Evolutionary conservation across 345 rosid species (phyloP), one percentile per base, ranked within the genome.

Genomic region (Citrus unshiu): DNA sequence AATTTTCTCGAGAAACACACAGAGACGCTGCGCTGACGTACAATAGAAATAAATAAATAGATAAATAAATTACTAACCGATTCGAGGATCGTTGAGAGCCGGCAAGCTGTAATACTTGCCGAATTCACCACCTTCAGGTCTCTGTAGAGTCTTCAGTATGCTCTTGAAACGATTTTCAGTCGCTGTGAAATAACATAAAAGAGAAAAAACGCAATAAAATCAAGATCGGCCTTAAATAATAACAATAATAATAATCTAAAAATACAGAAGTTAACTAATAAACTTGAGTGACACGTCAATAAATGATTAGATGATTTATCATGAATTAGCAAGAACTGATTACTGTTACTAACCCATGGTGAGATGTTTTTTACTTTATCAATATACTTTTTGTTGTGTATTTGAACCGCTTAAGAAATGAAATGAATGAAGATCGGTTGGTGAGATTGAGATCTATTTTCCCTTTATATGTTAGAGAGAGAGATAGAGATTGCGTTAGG

Each of bases 61-160:
- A 2, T 8, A 39, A 39, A 39, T 40, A 65, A 51, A 69, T 57
- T 57, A 90, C 93, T 71, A 22, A 90, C 94, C 97, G 75, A 90
- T 86, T 77, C 97, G 85, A 35, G 94, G 85, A 83, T 90, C 97
- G 54, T 88, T 84, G 77, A 92, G 97, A 80, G 92, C 90, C 57
- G 90, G 89, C 85, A 92, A 81, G 78, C 89, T 84, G 79, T 88
- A 90, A 84, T 89, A 92, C 76, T 73, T 83, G 58, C 97, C 97
- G 79, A 88, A 90, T 70, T 84, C 87, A 72, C 90, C 89, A 10
- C 91, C 93, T 19, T 80, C 89, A 12, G 91, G 89, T 74, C 83
- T 89, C 92, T 92, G 90, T 21, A 90, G 91, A n/a, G 92, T 77
- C 88, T 81, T 90, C 84, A 92, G 73, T 73, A 90, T 92, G 63